Evolutionary conservation across 2,329 filamentous ascomycete genomes (phyloP), one percentile per base, ranked within the genome.

Genomic region (Talaromyces sp.): DNA sequence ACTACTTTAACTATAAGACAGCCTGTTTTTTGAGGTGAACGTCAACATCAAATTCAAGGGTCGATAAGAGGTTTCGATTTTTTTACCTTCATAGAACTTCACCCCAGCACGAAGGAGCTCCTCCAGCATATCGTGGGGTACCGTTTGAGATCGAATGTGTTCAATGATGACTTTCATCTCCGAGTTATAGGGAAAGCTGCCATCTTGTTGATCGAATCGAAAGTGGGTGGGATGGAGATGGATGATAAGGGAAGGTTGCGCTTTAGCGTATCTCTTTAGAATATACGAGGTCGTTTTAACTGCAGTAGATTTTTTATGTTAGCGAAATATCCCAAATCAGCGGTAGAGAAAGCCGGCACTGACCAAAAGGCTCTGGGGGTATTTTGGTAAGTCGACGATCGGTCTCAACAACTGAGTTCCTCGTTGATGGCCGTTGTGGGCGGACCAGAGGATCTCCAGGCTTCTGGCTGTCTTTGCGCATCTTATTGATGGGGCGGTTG

Each of bases 1-100:
- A 96, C 86, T n/a, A 98, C 81, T 74, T 96, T 89, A 40, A 99
- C 92, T 67, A 99, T 98, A 61, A 99, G 83, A 71, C 94, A 96
- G 34, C 85, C 82, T 84, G 62, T 36, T 40, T 23, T 34, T 59
- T n/a, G n/a, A 3, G 8, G 18, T 4, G 23, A 42, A 27, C 36
- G 60, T 63, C 27, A 65, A 58, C 28, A 65, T 60, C 33, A 40
- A 54, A 55, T 33, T 5, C 14, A 28, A 3, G 23, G 9, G 28
- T 27, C 8, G 1, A 2, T 18, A 28, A 27, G 40, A 14, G n/a
- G 18, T 12, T 36, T 30, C 52, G 50, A 47, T 18, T 12, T 12
- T 56, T 65, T 60, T 76, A 83, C 90, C 92, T 75, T 98, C 93
- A 73, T 98, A 99, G 72, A 96, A 98, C 9, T 84, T 83, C 14